These are phyloP conservation scores for Royoungia palumana DNA, from an alignment of 768 basidiomycete genomes.

Conservation along the genomic window DNA sequence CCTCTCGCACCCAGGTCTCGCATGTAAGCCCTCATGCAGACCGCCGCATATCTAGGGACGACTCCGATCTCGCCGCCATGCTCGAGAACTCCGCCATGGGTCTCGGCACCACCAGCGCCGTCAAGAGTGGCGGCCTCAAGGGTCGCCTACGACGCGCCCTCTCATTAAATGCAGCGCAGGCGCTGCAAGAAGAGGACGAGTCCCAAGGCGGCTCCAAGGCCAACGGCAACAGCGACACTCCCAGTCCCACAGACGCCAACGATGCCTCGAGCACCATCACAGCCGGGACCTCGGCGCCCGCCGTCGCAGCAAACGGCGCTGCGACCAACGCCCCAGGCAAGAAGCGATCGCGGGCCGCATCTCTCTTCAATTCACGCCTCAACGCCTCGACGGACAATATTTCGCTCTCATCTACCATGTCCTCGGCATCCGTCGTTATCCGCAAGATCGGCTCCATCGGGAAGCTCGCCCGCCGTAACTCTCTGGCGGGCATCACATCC, in stretches of 20 bases:
- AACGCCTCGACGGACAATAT: constrained; percentile 94
- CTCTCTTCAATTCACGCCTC: constrained; percentile 82
- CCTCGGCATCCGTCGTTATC: constrained; percentile 93
- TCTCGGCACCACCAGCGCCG: constrained; percentile 27
- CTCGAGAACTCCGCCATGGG: constrained; percentile 41
- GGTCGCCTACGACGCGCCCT: constrained; percentile 72
- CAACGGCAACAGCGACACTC: constrained; percentile 32
- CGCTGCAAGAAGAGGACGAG: constrained; percentile 48
- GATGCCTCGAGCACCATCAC: constrained; percentile 37
- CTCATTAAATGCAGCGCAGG: constrained; percentile 55
- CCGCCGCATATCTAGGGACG: constrained; percentile 75
- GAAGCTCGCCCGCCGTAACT: constrained; percentile 84
- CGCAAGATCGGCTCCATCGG: constrained; percentile 91
- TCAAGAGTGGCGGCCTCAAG: constrained; percentile 70
- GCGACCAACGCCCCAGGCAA: constrained; percentile 40
- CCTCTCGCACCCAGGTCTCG: constrained; percentile 26
- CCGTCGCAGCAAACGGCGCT: constrained; percentile 12
- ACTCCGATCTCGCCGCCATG: constrained; percentile 64
- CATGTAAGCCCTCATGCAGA: constrained; percentile 56
- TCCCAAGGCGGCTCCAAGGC: constrained; percentile 9
- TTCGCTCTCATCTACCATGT: constrained; percentile 90
- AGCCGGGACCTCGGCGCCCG: constrained; percentile 32
- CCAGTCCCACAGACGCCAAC: constrained; percentile 22
- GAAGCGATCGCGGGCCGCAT: constrained; percentile 69
- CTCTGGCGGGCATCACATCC: constrained; percentile 85